Conservation (phyloP, 495 filamentous ascomycete species). For the Apodospora peruviana region DNA sequence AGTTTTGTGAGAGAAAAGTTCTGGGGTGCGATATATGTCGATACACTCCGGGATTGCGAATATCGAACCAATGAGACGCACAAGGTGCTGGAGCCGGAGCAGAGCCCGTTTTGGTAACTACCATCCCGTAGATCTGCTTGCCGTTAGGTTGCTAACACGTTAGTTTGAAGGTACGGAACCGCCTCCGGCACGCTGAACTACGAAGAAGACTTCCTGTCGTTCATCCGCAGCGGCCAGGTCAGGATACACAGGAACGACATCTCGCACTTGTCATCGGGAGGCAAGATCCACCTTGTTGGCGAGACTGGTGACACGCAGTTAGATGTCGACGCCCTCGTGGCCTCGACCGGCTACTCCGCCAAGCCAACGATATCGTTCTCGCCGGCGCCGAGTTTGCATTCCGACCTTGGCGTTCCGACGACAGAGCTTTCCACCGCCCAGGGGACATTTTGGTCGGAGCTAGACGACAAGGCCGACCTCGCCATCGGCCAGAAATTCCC, state of each 20-base stretch:
- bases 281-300: conserved; percentile 39
- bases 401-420: conserved; percentile 14
- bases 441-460: conserved; percentile 8
- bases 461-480: conserved; percentile 42
- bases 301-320: conserved; percentile 33
- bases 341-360: conserved; percentile 52
- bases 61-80: conserved; percentile 49
- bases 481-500: conserved; percentile 57
- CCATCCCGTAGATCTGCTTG: conserved; percentile 14
- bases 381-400: not conserved
- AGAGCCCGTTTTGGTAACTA: conserved; percentile 51
- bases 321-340: conserved; percentile 56
- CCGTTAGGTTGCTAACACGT: not conserved
- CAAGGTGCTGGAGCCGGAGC: conserved; percentile 50
- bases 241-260: conserved; percentile 61
- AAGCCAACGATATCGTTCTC: conserved; percentile 14
- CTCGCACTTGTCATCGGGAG: conserved; percentile 40
- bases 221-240: conserved; percentile 51
- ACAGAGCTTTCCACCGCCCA: conserved; percentile 4
- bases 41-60: conserved; percentile 47
- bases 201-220: conserved; percentile 53
- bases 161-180: conserved; percentile 17
- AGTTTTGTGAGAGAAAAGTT: conserved; percentile 55
- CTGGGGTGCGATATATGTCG: conserved; percentile 51
- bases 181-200: conserved; percentile 60